A percentile compares a stretch with the other conserved stretches of the same genome.
phyloP scores from a whole-genome alignment of 352 stramenopile species.

The Phytophthora citricola region DNA sequence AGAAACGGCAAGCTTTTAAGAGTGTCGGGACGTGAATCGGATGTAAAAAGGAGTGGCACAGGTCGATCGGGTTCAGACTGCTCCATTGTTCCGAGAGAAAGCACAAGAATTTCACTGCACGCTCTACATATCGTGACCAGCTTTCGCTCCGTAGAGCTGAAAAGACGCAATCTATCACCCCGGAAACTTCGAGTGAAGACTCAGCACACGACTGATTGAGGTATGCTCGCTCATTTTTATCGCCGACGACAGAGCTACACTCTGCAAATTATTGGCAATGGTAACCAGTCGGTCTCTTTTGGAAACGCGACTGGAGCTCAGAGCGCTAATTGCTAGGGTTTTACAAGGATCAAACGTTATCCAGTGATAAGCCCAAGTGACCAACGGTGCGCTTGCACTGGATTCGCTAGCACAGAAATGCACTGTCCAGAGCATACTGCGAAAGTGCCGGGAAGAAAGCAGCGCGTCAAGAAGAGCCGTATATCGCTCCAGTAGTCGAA shows the following conservation, averaged over 20 bases:
- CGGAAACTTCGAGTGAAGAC: constrained; percentile 15
- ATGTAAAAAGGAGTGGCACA: not conserved
- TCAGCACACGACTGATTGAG: constrained; percentile 3
- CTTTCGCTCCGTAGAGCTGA: not conserved
- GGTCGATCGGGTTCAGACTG: not conserved
- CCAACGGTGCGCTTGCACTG: not conserved
- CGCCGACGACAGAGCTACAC: not conserved
- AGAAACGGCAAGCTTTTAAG: constrained; percentile 9
- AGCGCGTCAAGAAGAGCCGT: constrained; percentile 4
- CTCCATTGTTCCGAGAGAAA: constrained; percentile 23
- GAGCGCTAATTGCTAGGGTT: not conserved
- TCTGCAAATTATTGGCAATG: constrained; percentile 4
- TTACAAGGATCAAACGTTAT: constrained; percentile 14
- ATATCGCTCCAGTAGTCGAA: constrained; percentile 14
- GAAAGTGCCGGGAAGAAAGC: not conserved
- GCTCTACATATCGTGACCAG: not conserved
- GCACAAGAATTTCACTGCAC: constrained; percentile 21
- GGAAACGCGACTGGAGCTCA: not conserved
- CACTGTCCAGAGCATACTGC: constrained; percentile 6
- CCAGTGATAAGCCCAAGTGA: constrained; percentile 21
- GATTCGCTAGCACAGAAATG: not conserved
- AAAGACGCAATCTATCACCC: constrained; percentile 15
- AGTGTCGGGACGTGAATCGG: not conserved
- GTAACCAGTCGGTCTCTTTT: constrained; percentile 12
- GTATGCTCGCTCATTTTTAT: constrained; percentile 13